Percentiles rank a stretch among this genome's conserved stretches.
These are phyloP conservation scores for Trichoderma koningiopsis DNA, from an alignment of 2,329 filamentous ascomycete genomes.

Conservation along the genomic window DNA sequence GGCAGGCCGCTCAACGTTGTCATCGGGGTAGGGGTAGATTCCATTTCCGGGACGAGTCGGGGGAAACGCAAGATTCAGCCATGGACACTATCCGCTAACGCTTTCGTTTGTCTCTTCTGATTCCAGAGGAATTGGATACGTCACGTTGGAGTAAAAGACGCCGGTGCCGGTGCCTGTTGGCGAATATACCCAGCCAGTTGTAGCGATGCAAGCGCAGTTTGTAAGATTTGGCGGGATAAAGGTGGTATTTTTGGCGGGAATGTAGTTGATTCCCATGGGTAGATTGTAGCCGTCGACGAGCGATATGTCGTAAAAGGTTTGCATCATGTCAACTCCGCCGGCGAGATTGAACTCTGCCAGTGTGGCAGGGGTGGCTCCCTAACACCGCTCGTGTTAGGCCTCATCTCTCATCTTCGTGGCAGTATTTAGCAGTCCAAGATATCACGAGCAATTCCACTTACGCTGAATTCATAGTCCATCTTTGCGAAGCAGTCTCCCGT, in stretches of 20 bases:
- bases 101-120: conserved; percentile 56
- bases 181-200: conserved; percentile 61
- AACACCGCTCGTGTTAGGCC: background rate
- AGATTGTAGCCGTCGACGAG: conserved; percentile 85
- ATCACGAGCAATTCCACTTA: conserved; percentile 45
- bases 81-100: conserved; percentile 75
- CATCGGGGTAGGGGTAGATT: conserved; percentile 79
- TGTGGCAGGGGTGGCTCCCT: conserved; percentile 74
- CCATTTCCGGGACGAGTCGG: conserved; percentile 73
- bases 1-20: conserved; percentile 66
- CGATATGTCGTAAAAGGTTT: conserved; percentile 83
- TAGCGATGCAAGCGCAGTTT: conserved; percentile 76
- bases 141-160: conserved; percentile 62
- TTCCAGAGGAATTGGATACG: conserved; percentile 70
- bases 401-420: background rate
- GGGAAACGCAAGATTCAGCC: conserved; percentile 70
- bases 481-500: conserved; percentile 77
- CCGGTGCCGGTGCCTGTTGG: conserved; percentile 60
- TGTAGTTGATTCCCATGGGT: conserved; percentile 64
- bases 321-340: conserved; percentile 59
- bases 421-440: background rate
- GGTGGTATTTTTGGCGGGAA: conserved; percentile 61
- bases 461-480: conserved; percentile 68
- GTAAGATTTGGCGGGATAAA: conserved; percentile 75
- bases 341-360: conserved; percentile 80